Conservation (phyloP, 441 rosid genomes). For the Erodium trifolium region DNA sequence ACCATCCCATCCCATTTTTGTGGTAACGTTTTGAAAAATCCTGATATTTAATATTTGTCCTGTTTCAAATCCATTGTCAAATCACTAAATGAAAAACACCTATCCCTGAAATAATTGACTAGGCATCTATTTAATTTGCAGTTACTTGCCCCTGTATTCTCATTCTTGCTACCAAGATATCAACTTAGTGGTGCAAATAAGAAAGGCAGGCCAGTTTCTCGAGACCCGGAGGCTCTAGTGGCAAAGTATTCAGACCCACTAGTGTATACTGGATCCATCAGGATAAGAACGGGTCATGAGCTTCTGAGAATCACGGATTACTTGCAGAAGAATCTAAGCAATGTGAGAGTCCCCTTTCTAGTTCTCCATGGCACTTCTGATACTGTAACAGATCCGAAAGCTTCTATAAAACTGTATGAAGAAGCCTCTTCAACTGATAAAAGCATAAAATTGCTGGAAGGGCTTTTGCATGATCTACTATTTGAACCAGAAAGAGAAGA, state of each 20-base stretch:
- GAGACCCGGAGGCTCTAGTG: slow-evolving; percentile 63
- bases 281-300: slow-evolving; percentile 77
- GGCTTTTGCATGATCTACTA: slow-evolving; percentile 70
- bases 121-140: slow-evolving; percentile 13
- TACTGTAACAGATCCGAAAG: slow-evolving; percentile 65
- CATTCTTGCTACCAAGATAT: slow-evolving; percentile 55
- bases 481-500: slow-evolving; percentile 67
- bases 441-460: slow-evolving; percentile 48
- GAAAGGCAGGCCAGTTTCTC: slow-evolving; percentile 60
- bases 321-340: slow-evolving; percentile 53
- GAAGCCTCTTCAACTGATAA: slow-evolving; percentile 73
- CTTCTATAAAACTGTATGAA: slow-evolving; percentile 44
- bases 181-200: slow-evolving; percentile 64
- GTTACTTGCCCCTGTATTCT: slow-evolving; percentile 65
- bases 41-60: not conserved
- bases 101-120: not conserved
- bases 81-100: too few species aligned
- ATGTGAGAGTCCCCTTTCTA: slow-evolving; percentile 52
- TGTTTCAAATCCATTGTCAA: not conserved
- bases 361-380: slow-evolving; percentile 78
- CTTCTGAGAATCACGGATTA: slow-evolving; percentile 52
- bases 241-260: slow-evolving; percentile 86
- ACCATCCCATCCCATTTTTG: slow-evolving; percentile 73
- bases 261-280: slow-evolving; percentile 60
- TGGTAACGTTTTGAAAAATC: slow-evolving; percentile 25